Evolutionary conservation across 495 filamentous ascomycete genomes (phyloP).

Genomic region (Baudoinia panamericana): DNA sequence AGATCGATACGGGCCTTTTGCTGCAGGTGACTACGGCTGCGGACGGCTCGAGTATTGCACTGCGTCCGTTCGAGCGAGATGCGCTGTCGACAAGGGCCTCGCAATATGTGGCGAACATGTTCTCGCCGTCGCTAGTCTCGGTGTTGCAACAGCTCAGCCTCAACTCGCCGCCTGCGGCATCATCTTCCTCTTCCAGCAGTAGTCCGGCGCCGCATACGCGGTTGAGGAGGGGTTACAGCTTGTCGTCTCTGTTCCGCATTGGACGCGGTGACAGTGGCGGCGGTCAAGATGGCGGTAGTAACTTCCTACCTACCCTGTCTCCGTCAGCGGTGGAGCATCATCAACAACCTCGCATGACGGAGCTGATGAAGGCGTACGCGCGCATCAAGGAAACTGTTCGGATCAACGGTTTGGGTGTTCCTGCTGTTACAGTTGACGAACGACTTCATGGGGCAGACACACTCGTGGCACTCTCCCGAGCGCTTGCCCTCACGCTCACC

Average conservation of each 20-base stretch:
- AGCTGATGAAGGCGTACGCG: constrained; percentile 68
- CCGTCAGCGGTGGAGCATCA: constrained; percentile 25
- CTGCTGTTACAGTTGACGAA: constrained; percentile 28
- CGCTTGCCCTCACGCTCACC: constrained; percentile 76
- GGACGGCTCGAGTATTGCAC: no score
- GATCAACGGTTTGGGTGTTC: constrained; percentile 50
- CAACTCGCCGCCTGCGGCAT: not conserved
- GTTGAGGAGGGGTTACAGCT: constrained; percentile 10
- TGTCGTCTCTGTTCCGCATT: constrained; percentile 6
- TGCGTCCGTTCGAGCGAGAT: no score
- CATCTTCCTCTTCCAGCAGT: no score
- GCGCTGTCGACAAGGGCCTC: constrained; percentile 11
- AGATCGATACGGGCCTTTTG: no score
- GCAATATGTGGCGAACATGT: constrained; percentile 9
- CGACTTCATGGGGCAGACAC: constrained; percentile 32
- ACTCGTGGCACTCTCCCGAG: constrained; percentile 40
- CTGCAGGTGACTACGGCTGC: no score
- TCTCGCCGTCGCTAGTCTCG: constrained; percentile 11
- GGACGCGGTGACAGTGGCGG: constrained; percentile 1
- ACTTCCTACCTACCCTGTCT: not conserved
- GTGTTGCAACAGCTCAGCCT: constrained; percentile 10
- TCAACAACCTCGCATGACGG: constrained; percentile 34
- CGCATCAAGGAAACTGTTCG: constrained; percentile 66
- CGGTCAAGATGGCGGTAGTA: not conserved
- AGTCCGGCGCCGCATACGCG: not conserved